Percentiles rank a stretch among this genome's conserved stretches.
Evolutionary conservation across 441 rosid genomes (phyloP).

Genomic region (Populus tomentosa): DNA sequence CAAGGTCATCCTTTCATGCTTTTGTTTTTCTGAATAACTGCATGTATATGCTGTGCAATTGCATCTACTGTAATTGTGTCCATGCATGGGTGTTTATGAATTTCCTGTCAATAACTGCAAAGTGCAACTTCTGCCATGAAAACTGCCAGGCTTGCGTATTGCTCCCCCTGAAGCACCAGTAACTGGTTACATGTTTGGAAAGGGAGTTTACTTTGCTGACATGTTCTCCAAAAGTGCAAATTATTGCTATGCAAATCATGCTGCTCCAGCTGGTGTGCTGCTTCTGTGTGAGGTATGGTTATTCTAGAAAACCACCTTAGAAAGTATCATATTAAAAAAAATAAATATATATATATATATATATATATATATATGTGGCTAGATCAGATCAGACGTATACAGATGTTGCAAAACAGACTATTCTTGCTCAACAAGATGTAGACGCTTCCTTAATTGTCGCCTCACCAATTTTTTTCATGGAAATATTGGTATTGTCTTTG

Average conservation of each 20-base stretch:
- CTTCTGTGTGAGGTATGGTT: slow-evolving; percentile 75
- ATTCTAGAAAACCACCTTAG: slow-evolving; percentile 2
- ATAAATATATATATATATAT: no score
- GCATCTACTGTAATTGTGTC: not conserved
- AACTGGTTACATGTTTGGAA: slow-evolving; percentile 92
- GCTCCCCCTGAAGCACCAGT: slow-evolving; percentile 96
- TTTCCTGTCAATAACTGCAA: slow-evolving; percentile 6
- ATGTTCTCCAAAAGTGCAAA: slow-evolving; percentile 98
- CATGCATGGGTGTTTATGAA: not conserved
- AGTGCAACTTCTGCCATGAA: slow-evolving; percentile 18
- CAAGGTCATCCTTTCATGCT: slow-evolving; percentile 53
- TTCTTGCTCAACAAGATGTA: not conserved
- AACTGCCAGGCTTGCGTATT: slow-evolving; percentile 70
- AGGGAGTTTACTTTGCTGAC: slow-evolving; percentile 96
- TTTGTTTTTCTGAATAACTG: not conserved
- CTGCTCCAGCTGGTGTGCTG: slow-evolving; percentile 60
- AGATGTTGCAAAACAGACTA: not conserved
- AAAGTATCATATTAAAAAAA: not conserved
- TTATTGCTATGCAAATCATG: slow-evolving; percentile 56
- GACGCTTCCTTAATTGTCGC: no score
- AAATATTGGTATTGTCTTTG: slow-evolving; percentile 3
- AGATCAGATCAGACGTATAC: not conserved
- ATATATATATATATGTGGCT: not conserved
- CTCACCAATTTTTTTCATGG: not conserved
- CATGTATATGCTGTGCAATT: slow-evolving; percentile 1